Conservation (phyloP, 257 asterid species). For the Plectranthus barbatus region DNA sequence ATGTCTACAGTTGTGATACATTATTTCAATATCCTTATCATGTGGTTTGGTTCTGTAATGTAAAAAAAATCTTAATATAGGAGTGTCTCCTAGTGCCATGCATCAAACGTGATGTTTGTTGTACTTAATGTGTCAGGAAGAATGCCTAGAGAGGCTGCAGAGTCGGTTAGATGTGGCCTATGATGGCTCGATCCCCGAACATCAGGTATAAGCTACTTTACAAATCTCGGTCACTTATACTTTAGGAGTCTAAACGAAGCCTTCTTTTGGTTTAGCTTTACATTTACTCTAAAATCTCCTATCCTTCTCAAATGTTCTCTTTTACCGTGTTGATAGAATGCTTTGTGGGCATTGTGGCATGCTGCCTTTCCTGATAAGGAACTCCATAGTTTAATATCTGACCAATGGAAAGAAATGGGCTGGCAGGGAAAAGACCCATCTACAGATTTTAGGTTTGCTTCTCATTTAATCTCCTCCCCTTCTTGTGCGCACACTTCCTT, state of each 20-base stretch:
- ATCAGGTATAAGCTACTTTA: conserved; percentile 55
- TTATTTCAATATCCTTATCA: not conserved
- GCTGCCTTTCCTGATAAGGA: conserved; percentile 86
- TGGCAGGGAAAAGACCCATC: conserved; percentile 99
- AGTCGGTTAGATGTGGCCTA: conserved; percentile 74
- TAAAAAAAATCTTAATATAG: not conserved
- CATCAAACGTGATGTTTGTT: conserved; percentile 18
- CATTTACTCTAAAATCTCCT: not conserved
- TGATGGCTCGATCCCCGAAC: conserved; percentile 67
- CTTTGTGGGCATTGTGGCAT: conserved; percentile 70
- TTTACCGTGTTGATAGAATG: conserved; percentile 43
- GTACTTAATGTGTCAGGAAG: conserved; percentile 54
- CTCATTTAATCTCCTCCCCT: too few species aligned
- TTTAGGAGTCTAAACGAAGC: not conserved
- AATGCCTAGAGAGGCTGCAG: conserved; percentile 77
- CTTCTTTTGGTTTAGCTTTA: conserved; percentile 6
- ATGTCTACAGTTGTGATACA: not conserved
- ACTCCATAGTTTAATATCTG: conserved; percentile 73
- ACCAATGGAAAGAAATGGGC: conserved; percentile 99
- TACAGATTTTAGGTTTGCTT: conserved; percentile 80
- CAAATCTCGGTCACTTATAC: not conserved
- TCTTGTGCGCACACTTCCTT: not conserved
- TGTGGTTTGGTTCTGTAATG: not conserved
- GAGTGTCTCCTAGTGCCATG: conserved; percentile 4
- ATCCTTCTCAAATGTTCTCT: conserved; percentile 4